Percentiles rank a stretch among this genome's conserved stretches.
These are phyloP conservation scores for Graphiopsis chlorocephala DNA, from an alignment of 2,329 filamentous ascomycete species.

Conservation along the genomic window DNA sequence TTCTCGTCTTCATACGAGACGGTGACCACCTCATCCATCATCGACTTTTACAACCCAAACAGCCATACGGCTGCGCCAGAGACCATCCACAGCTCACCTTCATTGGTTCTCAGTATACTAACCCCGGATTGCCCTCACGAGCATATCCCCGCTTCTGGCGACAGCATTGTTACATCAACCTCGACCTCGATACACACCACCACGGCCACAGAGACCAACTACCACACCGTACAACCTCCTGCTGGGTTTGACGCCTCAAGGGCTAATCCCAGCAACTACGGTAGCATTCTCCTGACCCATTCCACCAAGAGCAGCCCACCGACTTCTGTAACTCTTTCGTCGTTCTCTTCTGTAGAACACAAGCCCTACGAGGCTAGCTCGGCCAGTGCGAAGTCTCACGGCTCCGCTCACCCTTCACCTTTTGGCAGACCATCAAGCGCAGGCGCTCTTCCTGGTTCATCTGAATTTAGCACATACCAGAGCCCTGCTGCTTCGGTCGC, in stretches of 20 bases:
- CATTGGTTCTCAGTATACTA: constrained; percentile 9
- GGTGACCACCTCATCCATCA: constrained; percentile 4
- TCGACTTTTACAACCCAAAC: constrained; percentile 14
- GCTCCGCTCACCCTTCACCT: neutral
- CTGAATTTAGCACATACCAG: neutral
- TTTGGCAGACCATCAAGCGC: constrained; percentile 1
- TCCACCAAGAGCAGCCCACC: constrained; percentile 9
- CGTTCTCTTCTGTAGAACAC: neutral
- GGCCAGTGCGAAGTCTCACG: neutral
- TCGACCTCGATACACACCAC: neutral
- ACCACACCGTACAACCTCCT: constrained; percentile 6
- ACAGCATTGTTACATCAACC: constrained; percentile 13
- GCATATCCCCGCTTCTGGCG: constrained; percentile 9
- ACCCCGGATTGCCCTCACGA: constrained; percentile 2
- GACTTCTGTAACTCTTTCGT: neutral
- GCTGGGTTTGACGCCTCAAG: neutral
- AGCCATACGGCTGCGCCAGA: constrained; percentile 15
- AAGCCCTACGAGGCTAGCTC: neutral
- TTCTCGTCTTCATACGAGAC: constrained; percentile 5
- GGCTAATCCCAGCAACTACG: constrained; percentile 13
- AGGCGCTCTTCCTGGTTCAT: neutral
- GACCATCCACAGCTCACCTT: constrained; percentile 8
- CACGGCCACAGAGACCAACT: constrained; percentile 12
- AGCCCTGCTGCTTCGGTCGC: constrained; percentile 6
- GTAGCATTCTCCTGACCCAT: constrained; percentile 11